phyloP scores from a whole-genome alignment of 805 yeast species.

The Ogataea haglerorum region DNA sequence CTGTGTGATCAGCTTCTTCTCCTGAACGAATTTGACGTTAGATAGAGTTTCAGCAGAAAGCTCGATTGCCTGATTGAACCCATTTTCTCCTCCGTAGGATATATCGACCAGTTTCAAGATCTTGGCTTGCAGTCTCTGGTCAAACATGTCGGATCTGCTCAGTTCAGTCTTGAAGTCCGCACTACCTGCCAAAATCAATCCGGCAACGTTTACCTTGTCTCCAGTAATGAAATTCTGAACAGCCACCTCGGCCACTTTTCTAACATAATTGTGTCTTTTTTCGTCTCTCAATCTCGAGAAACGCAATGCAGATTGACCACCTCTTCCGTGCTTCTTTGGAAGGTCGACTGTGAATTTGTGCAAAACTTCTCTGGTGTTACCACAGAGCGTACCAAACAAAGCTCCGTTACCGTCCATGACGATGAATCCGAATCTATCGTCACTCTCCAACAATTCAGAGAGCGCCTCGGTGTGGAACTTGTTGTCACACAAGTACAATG shows the following conservation, averaged over 20 bases:
- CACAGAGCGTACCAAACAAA: slow-evolving; percentile 89
- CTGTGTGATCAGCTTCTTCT: slow-evolving; percentile 86
- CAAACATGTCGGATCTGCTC: slow-evolving; percentile 89
- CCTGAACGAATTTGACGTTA: slow-evolving; percentile 96
- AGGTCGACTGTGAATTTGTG: slow-evolving; percentile 96
- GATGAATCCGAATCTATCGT: slow-evolving; percentile 95
- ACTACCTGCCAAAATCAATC: slow-evolving; percentile 95
- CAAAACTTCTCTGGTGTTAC: slow-evolving; percentile 94
- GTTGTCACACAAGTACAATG: slow-evolving; percentile 92
- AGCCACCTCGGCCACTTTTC: slow-evolving; percentile 97
- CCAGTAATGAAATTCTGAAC: slow-evolving; percentile 94
- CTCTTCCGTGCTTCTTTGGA: slow-evolving; percentile 99
- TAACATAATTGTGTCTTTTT: slow-evolving; percentile 96
- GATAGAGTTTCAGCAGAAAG: slow-evolving; percentile 95
- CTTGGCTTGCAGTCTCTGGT: slow-evolving; percentile 80
- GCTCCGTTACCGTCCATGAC: slow-evolving; percentile 99
- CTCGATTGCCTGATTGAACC: slow-evolving; percentile 98
- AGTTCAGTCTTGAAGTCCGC: slow-evolving; percentile 98
- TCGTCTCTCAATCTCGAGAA: slow-evolving; percentile 98
- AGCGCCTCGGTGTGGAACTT: slow-evolving; percentile 98
- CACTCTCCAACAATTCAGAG: slow-evolving; percentile 89
- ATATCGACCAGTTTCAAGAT: slow-evolving; percentile 92
- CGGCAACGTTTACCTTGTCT: slow-evolving; percentile 92
- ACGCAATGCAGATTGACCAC: slow-evolving; percentile 99
- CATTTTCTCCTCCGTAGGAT: slow-evolving; percentile 99